Evolutionary conservation across 139 green algal species (phyloP).

Genomic region (Coelastrella sp.): DNA sequence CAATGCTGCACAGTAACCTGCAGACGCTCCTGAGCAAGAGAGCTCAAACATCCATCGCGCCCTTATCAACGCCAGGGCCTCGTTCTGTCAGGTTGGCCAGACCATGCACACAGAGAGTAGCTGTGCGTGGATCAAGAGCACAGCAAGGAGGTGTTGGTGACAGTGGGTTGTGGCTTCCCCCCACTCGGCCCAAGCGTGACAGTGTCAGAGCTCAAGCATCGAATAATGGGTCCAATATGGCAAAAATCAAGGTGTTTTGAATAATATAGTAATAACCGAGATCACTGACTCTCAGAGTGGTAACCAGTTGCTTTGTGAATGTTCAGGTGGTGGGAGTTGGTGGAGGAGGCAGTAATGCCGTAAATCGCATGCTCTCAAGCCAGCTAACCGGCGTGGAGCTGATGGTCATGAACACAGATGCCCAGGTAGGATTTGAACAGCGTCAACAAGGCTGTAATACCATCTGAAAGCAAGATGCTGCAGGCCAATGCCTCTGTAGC

Average conservation of each 20-base stretch:
- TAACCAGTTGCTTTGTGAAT: too few relatives aligned
- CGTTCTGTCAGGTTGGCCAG: not conserved
- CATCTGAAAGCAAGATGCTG: too few relatives aligned
- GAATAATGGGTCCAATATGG: constrained; percentile 10
- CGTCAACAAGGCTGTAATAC: too few relatives aligned
- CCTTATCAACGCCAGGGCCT: not conserved
- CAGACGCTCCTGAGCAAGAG: not conserved
- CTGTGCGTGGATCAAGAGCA: not conserved
- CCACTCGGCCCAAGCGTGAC: not conserved
- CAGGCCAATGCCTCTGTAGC: too few relatives aligned
- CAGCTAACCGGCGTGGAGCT: constrained; percentile 91
- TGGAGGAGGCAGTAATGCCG: constrained; percentile 93
- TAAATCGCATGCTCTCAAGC: constrained; percentile 93
- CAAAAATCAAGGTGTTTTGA: constrained; percentile 49
- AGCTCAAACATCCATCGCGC: constrained; percentile 9
- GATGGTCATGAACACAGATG: constrained; percentile 96
- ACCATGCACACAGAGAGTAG: not conserved
- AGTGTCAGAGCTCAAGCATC: constrained; percentile 12
- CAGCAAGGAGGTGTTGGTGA: not conserved
- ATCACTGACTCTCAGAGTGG: too few relatives aligned
- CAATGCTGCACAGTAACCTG: not conserved
- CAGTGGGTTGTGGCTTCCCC: constrained; percentile 40
- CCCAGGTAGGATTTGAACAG: constrained; percentile 72
- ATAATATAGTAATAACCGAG: too few relatives aligned
- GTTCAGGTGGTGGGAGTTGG: constrained; percentile 94